Percentiles rank a stretch among this genome's conserved stretches.
Evolutionary conservation across 768 basidiomycete species (phyloP).

Genomic region (Phallus indusiatus): DNA sequence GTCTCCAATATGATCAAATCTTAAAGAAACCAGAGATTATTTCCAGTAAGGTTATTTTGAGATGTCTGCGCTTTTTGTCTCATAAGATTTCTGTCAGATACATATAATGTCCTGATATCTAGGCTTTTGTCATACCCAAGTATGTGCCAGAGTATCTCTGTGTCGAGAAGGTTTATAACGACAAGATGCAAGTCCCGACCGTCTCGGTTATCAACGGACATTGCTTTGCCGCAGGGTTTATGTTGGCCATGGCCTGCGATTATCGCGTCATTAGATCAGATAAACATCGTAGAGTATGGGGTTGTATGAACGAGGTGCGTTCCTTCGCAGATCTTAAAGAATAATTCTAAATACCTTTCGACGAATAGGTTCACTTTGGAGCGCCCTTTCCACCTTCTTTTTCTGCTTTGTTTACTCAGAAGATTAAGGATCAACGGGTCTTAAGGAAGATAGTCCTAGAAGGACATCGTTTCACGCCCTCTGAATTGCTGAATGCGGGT

Average conservation of each 20-base stretch:
- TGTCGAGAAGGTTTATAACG: not conserved
- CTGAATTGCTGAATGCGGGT: slow-evolving; percentile 56
- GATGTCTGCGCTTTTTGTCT: not conserved
- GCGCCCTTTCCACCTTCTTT: slow-evolving; percentile 73
- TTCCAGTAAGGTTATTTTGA: slow-evolving; percentile 38
- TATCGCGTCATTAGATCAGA: slow-evolving; percentile 86
- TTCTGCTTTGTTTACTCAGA: slow-evolving; percentile 50
- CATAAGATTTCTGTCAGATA: slow-evolving; percentile 32
- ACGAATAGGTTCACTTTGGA: slow-evolving; percentile 63
- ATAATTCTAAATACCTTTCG: not conserved
- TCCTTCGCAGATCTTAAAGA: not conserved
- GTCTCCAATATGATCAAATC: slow-evolving; percentile 52
- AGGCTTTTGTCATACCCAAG: slow-evolving; percentile 71
- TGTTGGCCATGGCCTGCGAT: slow-evolving; percentile 75
- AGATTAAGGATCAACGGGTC: slow-evolving; percentile 47
- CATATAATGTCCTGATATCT: slow-evolving; percentile 62
- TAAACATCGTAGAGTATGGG: slow-evolving; percentile 66
- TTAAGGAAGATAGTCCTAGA: slow-evolving; percentile 71
- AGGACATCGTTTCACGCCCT: slow-evolving; percentile 67
- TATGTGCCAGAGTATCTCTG: slow-evolving; percentile 24
- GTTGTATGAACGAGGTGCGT: slow-evolving; percentile 86
- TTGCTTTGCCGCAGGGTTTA: slow-evolving; percentile 77
- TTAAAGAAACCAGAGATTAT: slow-evolving; percentile 53
- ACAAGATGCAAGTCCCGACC: slow-evolving; percentile 46
- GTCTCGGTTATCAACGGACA: slow-evolving; percentile 79